phyloP scores from a whole-genome alignment of 768 basidiomycete species.

The Asterophora parasitica region DNA sequence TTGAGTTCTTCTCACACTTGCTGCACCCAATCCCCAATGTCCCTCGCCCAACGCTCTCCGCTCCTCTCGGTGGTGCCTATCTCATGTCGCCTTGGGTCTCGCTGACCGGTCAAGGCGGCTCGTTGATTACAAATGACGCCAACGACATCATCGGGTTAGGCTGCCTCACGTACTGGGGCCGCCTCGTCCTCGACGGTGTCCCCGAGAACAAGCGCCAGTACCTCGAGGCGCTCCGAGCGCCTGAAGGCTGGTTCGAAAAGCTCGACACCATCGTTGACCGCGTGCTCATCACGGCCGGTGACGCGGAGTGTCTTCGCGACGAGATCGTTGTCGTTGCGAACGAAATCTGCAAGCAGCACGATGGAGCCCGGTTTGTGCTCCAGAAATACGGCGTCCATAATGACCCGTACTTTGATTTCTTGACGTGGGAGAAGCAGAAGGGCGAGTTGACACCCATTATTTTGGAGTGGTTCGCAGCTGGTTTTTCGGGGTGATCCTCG shows the following conservation, averaged over 20 bases:
- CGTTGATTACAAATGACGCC: conserved; percentile 12
- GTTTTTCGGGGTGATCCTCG: too few species aligned
- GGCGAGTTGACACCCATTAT: conserved; percentile 21
- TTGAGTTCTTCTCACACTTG: conserved; percentile 25
- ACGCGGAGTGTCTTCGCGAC: conserved; percentile 29
- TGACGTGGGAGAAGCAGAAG: conserved; percentile 15
- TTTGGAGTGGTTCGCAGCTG: conserved; percentile 13
- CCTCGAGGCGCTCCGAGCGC: conserved; percentile 26
- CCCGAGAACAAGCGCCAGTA: conserved; percentile 23
- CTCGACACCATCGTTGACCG: conserved; percentile 26
- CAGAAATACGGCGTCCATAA: conserved; percentile 33
- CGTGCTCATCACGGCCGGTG: conserved; percentile 32
- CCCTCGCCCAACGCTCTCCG: conserved; percentile 12
- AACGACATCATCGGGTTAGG: conserved; percentile 17
- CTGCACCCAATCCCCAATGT: conserved; percentile 24
- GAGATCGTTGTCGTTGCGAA: conserved; percentile 24
- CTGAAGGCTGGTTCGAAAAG: conserved; percentile 30
- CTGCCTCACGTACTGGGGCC: conserved; percentile 14
- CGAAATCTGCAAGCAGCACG: conserved; percentile 18
- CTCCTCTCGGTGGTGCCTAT: conserved; percentile 19
- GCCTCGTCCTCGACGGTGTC: conserved; percentile 13
- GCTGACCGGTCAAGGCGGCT: conserved; percentile 13
- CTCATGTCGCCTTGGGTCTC: conserved; percentile 31
- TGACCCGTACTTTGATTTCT: conserved; percentile 30
- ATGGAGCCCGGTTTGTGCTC: conserved; percentile 18